Percentiles rank a stretch among this genome's conserved stretches.
These are phyloP conservation scores for Nyssa sinensis DNA, from an alignment of 148 eudicot genomes.

Conservation along the genomic window DNA sequence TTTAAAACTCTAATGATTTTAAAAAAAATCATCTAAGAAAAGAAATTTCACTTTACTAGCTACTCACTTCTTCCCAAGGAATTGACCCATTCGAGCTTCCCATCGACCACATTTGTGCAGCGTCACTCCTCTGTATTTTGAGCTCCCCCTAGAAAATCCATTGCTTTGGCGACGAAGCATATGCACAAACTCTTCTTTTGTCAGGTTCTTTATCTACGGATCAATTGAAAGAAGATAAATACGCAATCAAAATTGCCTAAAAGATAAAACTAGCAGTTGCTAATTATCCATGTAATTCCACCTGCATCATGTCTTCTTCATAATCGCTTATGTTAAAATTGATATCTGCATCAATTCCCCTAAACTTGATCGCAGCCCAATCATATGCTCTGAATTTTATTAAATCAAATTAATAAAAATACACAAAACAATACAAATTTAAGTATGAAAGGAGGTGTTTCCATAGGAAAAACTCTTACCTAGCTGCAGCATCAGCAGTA, in stretches of 20 bases:
- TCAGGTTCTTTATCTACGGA: conserved; percentile 51
- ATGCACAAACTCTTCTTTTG: conserved; percentile 87
- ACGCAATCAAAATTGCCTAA: not conserved
- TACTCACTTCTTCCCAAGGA: conserved; percentile 74
- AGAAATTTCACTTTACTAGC: not conserved
- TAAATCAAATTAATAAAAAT: conserved; percentile 10
- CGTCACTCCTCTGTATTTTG: conserved; percentile 78
- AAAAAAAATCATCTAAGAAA: not conserved
- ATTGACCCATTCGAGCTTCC: conserved; percentile 90
- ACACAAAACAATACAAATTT: not conserved
- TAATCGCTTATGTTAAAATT: conserved; percentile 65
- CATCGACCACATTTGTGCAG: conserved; percentile 88
- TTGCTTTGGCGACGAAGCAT: conserved; percentile 81
- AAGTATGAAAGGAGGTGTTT: not conserved
- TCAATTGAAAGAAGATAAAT: not conserved
- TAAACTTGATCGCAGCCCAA: conserved; percentile 84
- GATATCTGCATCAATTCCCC: conserved; percentile 91
- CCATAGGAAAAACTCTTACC: conserved; percentile 32
- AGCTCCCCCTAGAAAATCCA: conserved; percentile 74
- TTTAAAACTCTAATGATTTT: not conserved
- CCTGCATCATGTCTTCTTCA: conserved; percentile 85
- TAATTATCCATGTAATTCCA: conserved; percentile 8
- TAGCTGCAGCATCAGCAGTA: conserved; percentile 89
- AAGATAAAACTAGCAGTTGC: not conserved
- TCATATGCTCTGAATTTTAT: conserved; percentile 69